A percentile compares a stretch with the other conserved stretches of the same genome.
Evolutionary conservation across 441 rosid species (phyloP).

Genomic region (Mallotus japonicus): DNA sequence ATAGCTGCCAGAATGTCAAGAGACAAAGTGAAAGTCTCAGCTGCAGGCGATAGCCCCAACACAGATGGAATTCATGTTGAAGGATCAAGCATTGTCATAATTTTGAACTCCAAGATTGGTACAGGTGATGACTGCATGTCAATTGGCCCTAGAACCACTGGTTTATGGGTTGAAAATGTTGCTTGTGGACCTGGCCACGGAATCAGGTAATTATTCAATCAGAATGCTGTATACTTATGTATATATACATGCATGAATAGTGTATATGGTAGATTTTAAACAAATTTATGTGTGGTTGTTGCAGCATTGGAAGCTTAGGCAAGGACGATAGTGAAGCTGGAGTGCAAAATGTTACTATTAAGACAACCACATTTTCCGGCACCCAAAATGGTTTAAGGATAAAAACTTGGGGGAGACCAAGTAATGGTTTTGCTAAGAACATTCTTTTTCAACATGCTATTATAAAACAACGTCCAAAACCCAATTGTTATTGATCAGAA

Average conservation of each 20-base stretch:
- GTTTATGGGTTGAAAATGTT: slow-evolving; percentile 36
- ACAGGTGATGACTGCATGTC: slow-evolving; percentile 53
- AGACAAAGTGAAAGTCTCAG: slow-evolving; percentile 42
- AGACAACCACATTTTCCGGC: slow-evolving; percentile 43
- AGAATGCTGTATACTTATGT: too few relatives aligned
- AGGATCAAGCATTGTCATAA: slow-evolving; percentile 28
- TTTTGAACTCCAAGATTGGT: slow-evolving; percentile 33
- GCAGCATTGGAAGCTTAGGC: slow-evolving; percentile 76
- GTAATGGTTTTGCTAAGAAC: slow-evolving; percentile 53
- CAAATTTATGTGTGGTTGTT: neutral
- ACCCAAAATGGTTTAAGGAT: slow-evolving; percentile 68
- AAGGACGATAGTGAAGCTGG: slow-evolving; percentile 48
- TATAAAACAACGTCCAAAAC: slow-evolving; percentile 9
- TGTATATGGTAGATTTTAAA: neutral
- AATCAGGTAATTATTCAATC: slow-evolving; percentile 21
- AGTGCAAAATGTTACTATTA: slow-evolving; percentile 64
- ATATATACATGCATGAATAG: too few relatives aligned
- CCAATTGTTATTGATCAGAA: slow-evolving; percentile 67
- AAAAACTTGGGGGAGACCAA: slow-evolving; percentile 64
- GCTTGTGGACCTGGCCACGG: slow-evolving; percentile 42
- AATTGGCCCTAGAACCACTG: slow-evolving; percentile 42
- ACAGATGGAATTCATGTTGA: slow-evolving; percentile 45
- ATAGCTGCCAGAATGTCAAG: slow-evolving; percentile 44
- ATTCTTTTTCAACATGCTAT: slow-evolving; percentile 53
- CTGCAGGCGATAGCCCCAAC: slow-evolving; percentile 41